phyloP scores from a whole-genome alignment of 352 stramenopile species.

The Globisporangium carolinianum region DNA sequence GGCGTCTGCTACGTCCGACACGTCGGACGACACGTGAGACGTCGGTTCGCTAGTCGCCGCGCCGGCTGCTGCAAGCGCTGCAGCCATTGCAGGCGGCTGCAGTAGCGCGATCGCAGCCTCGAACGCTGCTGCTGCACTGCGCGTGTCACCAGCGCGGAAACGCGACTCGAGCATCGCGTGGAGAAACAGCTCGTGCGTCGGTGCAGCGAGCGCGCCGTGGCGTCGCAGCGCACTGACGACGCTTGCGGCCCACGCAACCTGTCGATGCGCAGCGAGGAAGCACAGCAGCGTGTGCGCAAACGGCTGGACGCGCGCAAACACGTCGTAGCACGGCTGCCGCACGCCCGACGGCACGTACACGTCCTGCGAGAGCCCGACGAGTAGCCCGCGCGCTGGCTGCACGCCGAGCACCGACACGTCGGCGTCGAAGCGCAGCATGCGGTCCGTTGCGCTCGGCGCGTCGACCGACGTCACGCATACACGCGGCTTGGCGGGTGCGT shows the following conservation, averaged over 20 bases:
- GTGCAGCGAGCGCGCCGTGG: slow-evolving; percentile 54
- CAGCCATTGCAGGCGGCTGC: slow-evolving; percentile 13
- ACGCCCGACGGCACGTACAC: slow-evolving; percentile 68
- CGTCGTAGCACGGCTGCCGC: slow-evolving; percentile 58
- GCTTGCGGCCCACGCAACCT: slow-evolving; percentile 44
- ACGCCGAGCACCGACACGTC: slow-evolving; percentile 69
- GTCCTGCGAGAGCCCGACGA: slow-evolving; percentile 75
- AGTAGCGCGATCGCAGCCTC: slow-evolving; percentile 44
- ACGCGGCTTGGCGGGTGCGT: slow-evolving; percentile 21
- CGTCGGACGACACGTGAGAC: no score
- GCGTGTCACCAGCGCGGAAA: slow-evolving; percentile 20
- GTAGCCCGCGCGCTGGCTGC: slow-evolving; percentile 56
- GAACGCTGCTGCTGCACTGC: slow-evolving; percentile 33
- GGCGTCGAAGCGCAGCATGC: slow-evolving; percentile 71
- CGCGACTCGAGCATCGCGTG: slow-evolving; percentile 73
- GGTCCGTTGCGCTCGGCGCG: slow-evolving; percentile 43
- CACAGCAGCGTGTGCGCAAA: slow-evolving; percentile 73
- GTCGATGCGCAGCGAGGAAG: slow-evolving; percentile 58
- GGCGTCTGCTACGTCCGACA: background rate
- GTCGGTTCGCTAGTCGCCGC: background rate
- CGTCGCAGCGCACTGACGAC: slow-evolving; percentile 40
- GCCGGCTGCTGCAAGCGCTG: background rate
- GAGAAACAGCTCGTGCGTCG: slow-evolving; percentile 75
- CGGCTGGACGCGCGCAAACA: slow-evolving; percentile 72
- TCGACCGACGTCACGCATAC: slow-evolving; percentile 58